Conservation (phyloP, 2,329 filamentous ascomycete species). For the Endocalyx cinctus region DNA sequence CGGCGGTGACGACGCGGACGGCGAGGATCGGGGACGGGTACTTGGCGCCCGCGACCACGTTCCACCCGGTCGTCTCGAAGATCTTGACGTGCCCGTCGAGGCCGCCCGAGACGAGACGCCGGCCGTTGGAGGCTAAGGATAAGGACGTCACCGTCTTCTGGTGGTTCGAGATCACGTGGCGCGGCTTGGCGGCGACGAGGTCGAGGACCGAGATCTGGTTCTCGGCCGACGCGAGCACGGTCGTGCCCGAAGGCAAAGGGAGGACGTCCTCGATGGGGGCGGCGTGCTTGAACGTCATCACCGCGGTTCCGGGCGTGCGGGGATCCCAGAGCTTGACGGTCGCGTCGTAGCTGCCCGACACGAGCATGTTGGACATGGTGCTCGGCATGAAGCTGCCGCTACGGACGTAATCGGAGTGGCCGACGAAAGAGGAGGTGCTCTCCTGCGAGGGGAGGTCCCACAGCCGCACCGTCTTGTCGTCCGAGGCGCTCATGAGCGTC, state of each 20-base stretch:
- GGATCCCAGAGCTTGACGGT: slow-evolving; percentile 95
- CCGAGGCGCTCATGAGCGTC: slow-evolving; percentile 79
- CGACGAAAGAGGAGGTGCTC: slow-evolving; percentile 72
- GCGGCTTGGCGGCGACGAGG: slow-evolving; percentile 81
- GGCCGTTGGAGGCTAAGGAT: slow-evolving; percentile 73
- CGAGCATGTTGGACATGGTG: slow-evolving; percentile 66
- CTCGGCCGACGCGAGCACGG: slow-evolving; percentile 77
- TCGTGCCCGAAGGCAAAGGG: slow-evolving; percentile 80
- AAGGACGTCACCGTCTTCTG: slow-evolving; percentile 96
- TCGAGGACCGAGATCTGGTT: slow-evolving; percentile 89
- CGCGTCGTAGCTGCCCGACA: slow-evolving; percentile 91
- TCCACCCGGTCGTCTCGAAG: slow-evolving; percentile 91
- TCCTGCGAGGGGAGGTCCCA: slow-evolving; percentile 87
- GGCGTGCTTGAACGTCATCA: slow-evolving; percentile 94
- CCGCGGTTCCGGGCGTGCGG: slow-evolving; percentile 60
- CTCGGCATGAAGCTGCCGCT: slow-evolving; percentile 80
- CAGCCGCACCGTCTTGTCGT: slow-evolving; percentile 86
- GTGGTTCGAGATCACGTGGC: slow-evolving; percentile 86
- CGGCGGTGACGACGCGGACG: slow-evolving; percentile 68
- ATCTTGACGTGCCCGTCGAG: slow-evolving; percentile 96
- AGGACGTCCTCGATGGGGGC: slow-evolving; percentile 85
- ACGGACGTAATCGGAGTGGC: slow-evolving; percentile 90
- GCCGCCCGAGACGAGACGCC: slow-evolving; percentile 78
- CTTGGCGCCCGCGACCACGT: slow-evolving; percentile 90
- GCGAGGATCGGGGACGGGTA: slow-evolving; percentile 89